phyloP scores from a whole-genome alignment of 1,139 yeast genomes.

The Meyerozyma athensensis region DNA sequence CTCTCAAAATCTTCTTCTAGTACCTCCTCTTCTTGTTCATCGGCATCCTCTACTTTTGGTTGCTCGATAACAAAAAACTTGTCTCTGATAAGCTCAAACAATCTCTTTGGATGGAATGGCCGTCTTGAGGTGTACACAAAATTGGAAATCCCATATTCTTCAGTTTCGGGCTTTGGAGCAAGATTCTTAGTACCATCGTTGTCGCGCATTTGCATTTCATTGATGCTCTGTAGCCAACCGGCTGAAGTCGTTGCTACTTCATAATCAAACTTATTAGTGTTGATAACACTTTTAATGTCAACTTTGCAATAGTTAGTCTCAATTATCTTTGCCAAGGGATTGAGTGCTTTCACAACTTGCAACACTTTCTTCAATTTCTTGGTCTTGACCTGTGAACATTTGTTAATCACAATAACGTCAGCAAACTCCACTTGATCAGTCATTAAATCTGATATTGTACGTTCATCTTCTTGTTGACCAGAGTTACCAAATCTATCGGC shows the following conservation, averaged over 20 bases:
- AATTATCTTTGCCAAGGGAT: constrained; percentile 36
- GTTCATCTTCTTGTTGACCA: constrained; percentile 34
- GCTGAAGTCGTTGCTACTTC: constrained; percentile 41
- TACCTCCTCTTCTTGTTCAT: constrained; percentile 10
- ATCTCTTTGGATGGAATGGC: constrained; percentile 42
- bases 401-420: constrained; percentile 38
- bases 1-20: constrained; percentile 11
- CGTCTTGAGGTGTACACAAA: constrained; percentile 35
- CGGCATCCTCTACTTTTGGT: constrained; percentile 14
- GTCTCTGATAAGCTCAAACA: constrained; percentile 29
- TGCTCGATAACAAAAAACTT: constrained; percentile 30
- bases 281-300: constrained; percentile 26
- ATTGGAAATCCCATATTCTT: constrained; percentile 41
- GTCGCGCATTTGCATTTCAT: constrained; percentile 34
- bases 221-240: constrained; percentile 42
- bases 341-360: constrained; percentile 27
- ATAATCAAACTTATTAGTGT: constrained; percentile 32
- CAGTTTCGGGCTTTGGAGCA: constrained; percentile 25
- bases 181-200: constrained; percentile 26
- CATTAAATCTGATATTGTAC: constrained; percentile 42
- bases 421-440: constrained; percentile 45
- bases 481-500: constrained; percentile 35
- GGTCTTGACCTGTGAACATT: constrained; percentile 21
- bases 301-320: constrained; percentile 32
- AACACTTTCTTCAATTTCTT: constrained; percentile 22